Evolutionary conservation across 257 asterid species (phyloP), one percentile per base, ranked within the genome.

Genomic region (Gentiana macrophylla): DNA sequence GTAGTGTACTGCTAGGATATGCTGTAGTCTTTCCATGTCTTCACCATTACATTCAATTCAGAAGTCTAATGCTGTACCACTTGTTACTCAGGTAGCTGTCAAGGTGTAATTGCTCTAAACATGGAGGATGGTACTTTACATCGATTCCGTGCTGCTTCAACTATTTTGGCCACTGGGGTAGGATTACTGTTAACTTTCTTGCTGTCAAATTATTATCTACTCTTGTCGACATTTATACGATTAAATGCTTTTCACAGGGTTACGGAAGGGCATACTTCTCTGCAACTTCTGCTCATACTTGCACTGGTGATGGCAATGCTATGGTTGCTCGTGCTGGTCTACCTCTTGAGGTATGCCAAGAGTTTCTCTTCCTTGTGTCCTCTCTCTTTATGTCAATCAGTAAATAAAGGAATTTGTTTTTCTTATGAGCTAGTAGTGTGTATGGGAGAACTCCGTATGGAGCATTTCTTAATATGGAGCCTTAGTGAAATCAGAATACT

Each of bases 251-350:
- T 60, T 33, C 44, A 54, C 75, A 91, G 96, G 98, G 98, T 61
- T 91, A 91, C 69, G 98, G 98, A 35, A 72, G 98, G 65, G 72
- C 98, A 57, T 91, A 91, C 80, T 91, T 91, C 67, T 87, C 96
- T 65, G 96, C 96, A 57, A 91, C 98, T 55, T 91, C 98, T 73
- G 98, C 98, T 67, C 98, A 91, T 77, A 91, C 97, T 65, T 91
- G 98, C 86, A 91, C 98, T 1, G 98, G 98, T 70, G 98, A 91
- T 78, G 98, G 98, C 61, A 88, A 81, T 79, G 98, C 95, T 47
- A 91, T 91, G 98, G 98, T 91, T 69, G 83, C 98, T 32, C 97
- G 98, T 59, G 98, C 97, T 49, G 98, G 95, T 53, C 77, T 91
- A 50, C 98, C 98, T 69, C 96, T 91, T 1, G 78, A 87, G 98